A percentile compares a stretch with the other conserved stretches of the same genome.
Conservation (phyloP, 208 protist species). For the Leishmania aethiopica region DNA sequence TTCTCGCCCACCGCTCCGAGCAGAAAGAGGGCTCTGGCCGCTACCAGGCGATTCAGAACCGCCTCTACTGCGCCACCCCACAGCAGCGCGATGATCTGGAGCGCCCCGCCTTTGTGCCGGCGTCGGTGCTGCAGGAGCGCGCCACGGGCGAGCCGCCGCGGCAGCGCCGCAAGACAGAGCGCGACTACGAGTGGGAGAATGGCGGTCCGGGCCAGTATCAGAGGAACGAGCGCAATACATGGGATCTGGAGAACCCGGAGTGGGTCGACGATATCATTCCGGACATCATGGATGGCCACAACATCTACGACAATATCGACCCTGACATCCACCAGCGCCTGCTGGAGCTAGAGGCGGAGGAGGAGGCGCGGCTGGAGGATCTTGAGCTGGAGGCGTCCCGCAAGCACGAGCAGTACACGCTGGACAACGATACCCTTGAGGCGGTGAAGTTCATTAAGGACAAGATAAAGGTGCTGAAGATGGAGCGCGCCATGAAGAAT, state of each 20-base stretch:
- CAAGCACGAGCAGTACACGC: conserved; percentile 52
- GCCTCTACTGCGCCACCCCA: conserved; percentile 90
- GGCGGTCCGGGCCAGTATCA: conserved; percentile 95
- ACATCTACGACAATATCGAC: conserved; percentile 99
- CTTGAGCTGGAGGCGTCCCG: conserved; percentile 94
- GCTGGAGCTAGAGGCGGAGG: conserved; percentile 93
- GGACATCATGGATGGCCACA: conserved; percentile 99
- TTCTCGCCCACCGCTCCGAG: conserved; percentile 95
- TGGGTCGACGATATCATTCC: conserved; percentile 99
- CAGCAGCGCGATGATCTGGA: conserved; percentile 90
- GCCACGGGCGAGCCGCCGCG: conserved; percentile 34
- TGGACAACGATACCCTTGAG: conserved; percentile 73
- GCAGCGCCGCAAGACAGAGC: conserved; percentile 85
- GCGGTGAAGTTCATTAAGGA: conserved; percentile 91
- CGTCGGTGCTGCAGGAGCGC: conserved; percentile 62
- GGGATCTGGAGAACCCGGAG: conserved; percentile 93
- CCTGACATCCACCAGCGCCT: conserved; percentile 97
- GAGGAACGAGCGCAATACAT: conserved; percentile 87
- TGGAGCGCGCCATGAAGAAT: conserved; percentile 92
- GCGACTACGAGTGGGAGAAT: conserved; percentile 92
- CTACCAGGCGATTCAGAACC: conserved; percentile 92
- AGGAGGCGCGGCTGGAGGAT: conserved; percentile 91
- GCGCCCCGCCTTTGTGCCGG: conserved; percentile 79
- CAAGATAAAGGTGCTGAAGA: conserved; percentile 88
- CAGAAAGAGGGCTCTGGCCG: conserved; percentile 94